Conservation (phyloP, 371 early-diverging fungal species). For the Ordospora pajunii region DNA sequence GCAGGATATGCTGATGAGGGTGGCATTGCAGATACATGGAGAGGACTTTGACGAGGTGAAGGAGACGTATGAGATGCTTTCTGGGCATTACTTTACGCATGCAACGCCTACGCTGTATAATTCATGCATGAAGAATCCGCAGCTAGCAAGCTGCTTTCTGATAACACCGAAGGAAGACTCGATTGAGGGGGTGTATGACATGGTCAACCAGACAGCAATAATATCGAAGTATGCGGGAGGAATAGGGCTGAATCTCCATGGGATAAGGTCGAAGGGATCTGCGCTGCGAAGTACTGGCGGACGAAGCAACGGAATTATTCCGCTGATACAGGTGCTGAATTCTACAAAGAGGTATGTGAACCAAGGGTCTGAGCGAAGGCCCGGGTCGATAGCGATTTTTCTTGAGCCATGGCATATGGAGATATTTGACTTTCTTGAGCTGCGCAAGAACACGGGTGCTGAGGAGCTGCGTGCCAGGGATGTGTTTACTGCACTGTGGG, state of each 20-base stretch:
- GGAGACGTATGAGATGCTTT: slow-evolving; percentile 88
- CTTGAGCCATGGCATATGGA: slow-evolving; percentile 98
- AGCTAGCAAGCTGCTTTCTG: slow-evolving; percentile 87
- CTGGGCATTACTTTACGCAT: slow-evolving; percentile 85
- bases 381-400: slow-evolving; percentile 95
- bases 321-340: slow-evolving; percentile 93
- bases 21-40: slow-evolving; percentile 87
- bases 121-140: slow-evolving; percentile 85
- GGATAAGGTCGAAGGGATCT: slow-evolving; percentile 77
- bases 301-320: slow-evolving; percentile 87
- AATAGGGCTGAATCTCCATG: slow-evolving; percentile 87
- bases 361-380: slow-evolving; percentile 95
- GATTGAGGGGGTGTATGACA: slow-evolving; percentile 94
- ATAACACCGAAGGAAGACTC: slow-evolving; percentile 73
- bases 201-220: slow-evolving; percentile 84
- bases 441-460: slow-evolving; percentile 94
- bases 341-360: slow-evolving; percentile 93
- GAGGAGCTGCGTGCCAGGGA: slow-evolving; percentile 93
- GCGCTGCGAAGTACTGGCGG: slow-evolving; percentile 94
- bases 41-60: slow-evolving; percentile 79
- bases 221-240: slow-evolving; percentile 96
- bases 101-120: slow-evolving; percentile 96
- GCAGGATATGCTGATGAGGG: slow-evolving; percentile 97
- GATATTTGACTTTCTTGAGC: slow-evolving; percentile 87
- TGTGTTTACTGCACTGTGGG: slow-evolving; percentile 90